Conservation (phyloP, 805 yeast species). For the Cephaloascus fragrans region DNA sequence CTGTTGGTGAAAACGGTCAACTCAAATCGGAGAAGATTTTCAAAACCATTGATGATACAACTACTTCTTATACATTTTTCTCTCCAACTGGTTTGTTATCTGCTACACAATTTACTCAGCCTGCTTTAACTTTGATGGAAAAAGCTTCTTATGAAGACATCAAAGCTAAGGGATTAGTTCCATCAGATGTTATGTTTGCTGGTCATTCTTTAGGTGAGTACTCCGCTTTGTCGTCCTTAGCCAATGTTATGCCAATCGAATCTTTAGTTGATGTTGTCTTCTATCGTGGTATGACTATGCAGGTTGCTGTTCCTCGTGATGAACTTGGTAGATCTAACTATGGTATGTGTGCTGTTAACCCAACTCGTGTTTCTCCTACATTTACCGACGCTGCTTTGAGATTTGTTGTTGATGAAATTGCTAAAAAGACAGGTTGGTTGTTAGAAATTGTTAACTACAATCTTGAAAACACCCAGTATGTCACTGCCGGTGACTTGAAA, state of each 20-base stretch:
- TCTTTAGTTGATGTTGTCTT: constrained; percentile 94
- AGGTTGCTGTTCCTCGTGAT: constrained; percentile 99
- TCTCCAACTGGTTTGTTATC: constrained; percentile 93
- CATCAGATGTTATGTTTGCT: constrained; percentile 89
- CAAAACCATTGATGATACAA: constrained; percentile 75
- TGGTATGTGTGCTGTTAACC: constrained; percentile 99
- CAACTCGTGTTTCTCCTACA: constrained; percentile 81
- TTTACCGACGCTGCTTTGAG: constrained; percentile 90
- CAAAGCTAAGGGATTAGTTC: constrained; percentile 91
- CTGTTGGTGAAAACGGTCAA: constrained; percentile 75
- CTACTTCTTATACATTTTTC: constrained; percentile 79
- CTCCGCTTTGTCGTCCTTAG: constrained; percentile 93
- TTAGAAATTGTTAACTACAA: constrained; percentile 97
- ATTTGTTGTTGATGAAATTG: constrained; percentile 86
- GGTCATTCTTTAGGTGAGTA: constrained; percentile 99
- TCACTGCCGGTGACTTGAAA: constrained; percentile 97
- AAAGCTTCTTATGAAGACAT: constrained; percentile 98
- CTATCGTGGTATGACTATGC: constrained; percentile 99
- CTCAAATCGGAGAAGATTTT: constrained; percentile 89
- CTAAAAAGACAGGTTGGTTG: constrained; percentile 81
- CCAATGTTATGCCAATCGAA: constrained; percentile 98
- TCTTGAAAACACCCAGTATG: constrained; percentile 97
- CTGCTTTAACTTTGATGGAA: constrained; percentile 98
- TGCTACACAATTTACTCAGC: constrained; percentile 98
- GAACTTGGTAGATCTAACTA: constrained; percentile 91